A percentile compares a stretch with the other conserved stretches of the same genome.
Evolutionary conservation across 2,329 filamentous ascomycete species (phyloP).

Genomic region (Harringtonia lauricola): DNA sequence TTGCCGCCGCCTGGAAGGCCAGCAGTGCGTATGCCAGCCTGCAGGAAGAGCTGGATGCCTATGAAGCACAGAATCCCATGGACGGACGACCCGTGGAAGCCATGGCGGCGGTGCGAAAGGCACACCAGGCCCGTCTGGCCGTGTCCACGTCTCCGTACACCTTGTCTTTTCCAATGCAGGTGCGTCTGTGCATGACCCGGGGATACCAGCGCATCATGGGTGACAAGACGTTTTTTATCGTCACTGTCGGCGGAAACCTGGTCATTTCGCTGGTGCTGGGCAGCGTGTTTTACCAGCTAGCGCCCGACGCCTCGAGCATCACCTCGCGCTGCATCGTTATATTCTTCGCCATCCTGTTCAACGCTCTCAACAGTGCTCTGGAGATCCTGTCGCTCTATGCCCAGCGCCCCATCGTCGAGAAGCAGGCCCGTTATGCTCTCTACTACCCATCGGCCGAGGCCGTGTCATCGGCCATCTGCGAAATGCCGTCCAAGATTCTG

Average conservation of each 20-base stretch:
- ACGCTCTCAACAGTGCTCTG: constrained; percentile 69
- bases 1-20: constrained; percentile 45
- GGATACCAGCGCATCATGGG: constrained; percentile 66
- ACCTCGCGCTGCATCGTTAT: constrained; percentile 59
- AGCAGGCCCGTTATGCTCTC: constrained; percentile 81
- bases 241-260: constrained; percentile 59
- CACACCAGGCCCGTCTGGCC: constrained; percentile 45
- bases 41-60: constrained; percentile 40
- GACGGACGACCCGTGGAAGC: constrained; percentile 39
- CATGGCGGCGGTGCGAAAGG: constrained; percentile 40
- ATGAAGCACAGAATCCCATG: constrained; percentile 41
- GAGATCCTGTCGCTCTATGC: constrained; percentile 79
- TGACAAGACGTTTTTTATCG: constrained; percentile 63
- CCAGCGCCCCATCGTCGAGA: constrained; percentile 86
- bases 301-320: constrained; percentile 26
- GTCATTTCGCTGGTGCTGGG: constrained; percentile 25
- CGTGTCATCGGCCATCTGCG: constrained; percentile 71
- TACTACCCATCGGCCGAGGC: constrained; percentile 86
- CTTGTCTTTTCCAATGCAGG: constrained; percentile 62
- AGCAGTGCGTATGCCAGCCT: constrained; percentile 38
- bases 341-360: constrained; percentile 81
- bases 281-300: constrained; percentile 7
- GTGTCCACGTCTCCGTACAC: constrained; percentile 71
- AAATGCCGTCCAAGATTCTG: constrained; percentile 72
- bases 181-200: constrained; percentile 68